Percentiles rank a stretch among this genome's conserved stretches.
Evolutionary conservation across 495 filamentous ascomycete genomes (phyloP).

Genomic region (Darksidea phi): DNA sequence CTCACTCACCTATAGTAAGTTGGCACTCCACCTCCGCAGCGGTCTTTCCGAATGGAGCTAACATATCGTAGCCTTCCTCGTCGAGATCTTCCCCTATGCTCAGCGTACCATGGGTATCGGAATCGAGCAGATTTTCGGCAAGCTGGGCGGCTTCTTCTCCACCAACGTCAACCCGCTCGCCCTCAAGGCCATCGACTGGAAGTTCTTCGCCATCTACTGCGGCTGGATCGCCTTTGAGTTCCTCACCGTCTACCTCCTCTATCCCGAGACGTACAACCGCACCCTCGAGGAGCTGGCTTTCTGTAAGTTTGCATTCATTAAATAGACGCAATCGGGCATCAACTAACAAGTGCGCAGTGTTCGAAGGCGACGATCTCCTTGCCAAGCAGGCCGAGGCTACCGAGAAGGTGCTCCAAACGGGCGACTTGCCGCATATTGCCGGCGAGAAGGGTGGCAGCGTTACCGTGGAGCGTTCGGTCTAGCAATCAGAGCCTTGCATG

Average conservation of each 20-base stretch:
- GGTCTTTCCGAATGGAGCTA: not conserved
- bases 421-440: not conserved
- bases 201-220: constrained; percentile 40
- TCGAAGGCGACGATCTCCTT: constrained; percentile 24
- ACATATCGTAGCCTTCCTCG: constrained; percentile 20
- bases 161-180: constrained; percentile 52
- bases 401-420: constrained; percentile 14
- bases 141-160: constrained; percentile 28
- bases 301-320: constrained; percentile 11
- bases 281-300: constrained; percentile 48
- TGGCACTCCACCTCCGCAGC: not conserved
- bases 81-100: constrained; percentile 29
- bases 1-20: constrained; percentile 28
- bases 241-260: constrained; percentile 37
- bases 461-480: no score
- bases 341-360: constrained; percentile 6
- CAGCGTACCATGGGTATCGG: constrained; percentile 26
- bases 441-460: no score
- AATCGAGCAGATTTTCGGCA: constrained; percentile 24
- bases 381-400: constrained; percentile 20
- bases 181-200: constrained; percentile 39
- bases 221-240: constrained; percentile 38
- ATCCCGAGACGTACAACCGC: constrained; percentile 38
- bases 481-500: no score
- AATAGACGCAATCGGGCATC: not conserved